Percentiles rank a stretch among this genome's conserved stretches.
phyloP scores from a whole-genome alignment of 2,329 filamentous ascomycete genomes.

The Colletotrichum neosansevieriae region DNA sequence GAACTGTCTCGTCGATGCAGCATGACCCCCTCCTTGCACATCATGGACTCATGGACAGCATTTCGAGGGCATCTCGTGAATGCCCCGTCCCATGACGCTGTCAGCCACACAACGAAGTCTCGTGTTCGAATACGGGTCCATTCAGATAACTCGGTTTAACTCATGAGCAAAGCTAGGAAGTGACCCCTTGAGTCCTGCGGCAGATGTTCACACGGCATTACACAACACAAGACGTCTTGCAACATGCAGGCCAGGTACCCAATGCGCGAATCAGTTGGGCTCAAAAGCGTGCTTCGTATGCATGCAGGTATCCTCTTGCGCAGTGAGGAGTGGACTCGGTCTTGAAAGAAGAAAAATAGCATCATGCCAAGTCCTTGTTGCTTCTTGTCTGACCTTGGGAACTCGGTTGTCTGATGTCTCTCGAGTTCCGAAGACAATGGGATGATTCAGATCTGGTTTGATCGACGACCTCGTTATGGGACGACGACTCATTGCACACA shows the following conservation, averaged over 20 bases:
- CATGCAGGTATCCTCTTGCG: constrained; percentile 2
- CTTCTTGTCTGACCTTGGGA: constrained; percentile 12
- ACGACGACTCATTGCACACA: constrained; percentile 17
- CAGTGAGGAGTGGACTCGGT: neutral
- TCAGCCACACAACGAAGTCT: neutral
- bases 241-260: constrained; percentile 2
- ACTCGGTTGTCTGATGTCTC: constrained; percentile 38
- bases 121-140: neutral
- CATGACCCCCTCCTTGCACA: neutral
- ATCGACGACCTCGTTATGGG: constrained; percentile 30
- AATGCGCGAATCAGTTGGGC: neutral
- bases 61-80: no score
- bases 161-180: no score
- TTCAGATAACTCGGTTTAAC: neutral
- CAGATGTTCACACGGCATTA: neutral
- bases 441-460: constrained; percentile 40
- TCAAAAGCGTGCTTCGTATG: neutral
- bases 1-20: constrained; percentile 2
- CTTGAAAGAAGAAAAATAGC: constrained; percentile 14
- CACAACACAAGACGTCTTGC: neutral
- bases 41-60: neutral
- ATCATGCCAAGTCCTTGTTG: constrained; percentile 24
- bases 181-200: neutral
- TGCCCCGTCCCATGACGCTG: neutral
- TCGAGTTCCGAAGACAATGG: constrained; percentile 34